Base-by-base conservation (phyloP, 148 eudicot species). In the Fagopyrum homotropicum region DNA sequence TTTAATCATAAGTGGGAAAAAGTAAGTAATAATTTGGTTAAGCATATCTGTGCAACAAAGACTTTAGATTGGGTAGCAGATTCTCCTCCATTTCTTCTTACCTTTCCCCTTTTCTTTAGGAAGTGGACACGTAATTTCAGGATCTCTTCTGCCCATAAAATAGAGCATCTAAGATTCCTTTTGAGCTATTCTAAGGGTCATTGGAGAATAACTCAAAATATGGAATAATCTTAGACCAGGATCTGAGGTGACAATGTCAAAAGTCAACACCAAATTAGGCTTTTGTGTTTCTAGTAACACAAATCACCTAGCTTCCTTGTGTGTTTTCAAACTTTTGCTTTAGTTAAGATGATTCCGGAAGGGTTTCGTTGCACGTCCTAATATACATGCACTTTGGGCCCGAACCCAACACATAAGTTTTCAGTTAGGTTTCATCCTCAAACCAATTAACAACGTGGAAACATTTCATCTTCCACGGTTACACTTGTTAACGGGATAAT, bases 191-290 rank as follows among this genome's bases (percentile, higher is more conserved):
- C 26, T 11, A 7, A 22, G 11, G 19, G 35, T 26, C 12, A 59
- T 59, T 59, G 66, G 66, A 22, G 66, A 59, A 59, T 59, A 26
- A 59, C 26, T 59, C 19, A 22, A 59, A 19, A 59, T 59, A 59
- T 26, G 11, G 40, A 59, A 8, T 1, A 19, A 59, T 9, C 17
- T 59, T 12, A 26, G 19, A 22, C 11, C 10, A 59, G 40, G 66
- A 59, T 59, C 11, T 7, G 40, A 59, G 66, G 19, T 22, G 66
- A 59, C 66, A 59, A 59, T 30, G 35, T 59, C 35, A 59, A 7
- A 59, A 59, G 64, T 59, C 64, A 59, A 26, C 7, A 30, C 3
- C 2, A 7, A 22, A 57, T 11, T 7, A 57, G 64, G 64, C 29
- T 8, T 19, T 15, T 54, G 2, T 54, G 57, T 54, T 54, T 54